Evolutionary conservation across 1,284 basidiomycete species (phyloP).

Genomic region (Vanrija sp.): DNA sequence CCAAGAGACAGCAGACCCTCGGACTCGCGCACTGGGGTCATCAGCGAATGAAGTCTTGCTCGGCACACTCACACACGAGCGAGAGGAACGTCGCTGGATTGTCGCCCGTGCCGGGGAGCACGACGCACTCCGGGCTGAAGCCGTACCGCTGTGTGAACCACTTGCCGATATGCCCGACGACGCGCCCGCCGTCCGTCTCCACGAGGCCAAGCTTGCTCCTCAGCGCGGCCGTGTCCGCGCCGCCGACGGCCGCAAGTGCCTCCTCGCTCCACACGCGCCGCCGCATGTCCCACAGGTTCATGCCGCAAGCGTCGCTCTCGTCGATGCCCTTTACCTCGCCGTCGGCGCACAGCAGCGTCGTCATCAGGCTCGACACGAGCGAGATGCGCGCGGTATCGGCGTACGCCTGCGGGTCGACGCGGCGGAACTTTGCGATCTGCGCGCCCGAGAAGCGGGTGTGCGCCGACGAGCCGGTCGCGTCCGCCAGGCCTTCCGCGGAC

Average conservation of each 20-base stretch:
- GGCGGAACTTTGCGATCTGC: slow-evolving; percentile 73
- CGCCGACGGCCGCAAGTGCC: slow-evolving; percentile 54
- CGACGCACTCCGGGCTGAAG: slow-evolving; percentile 67
- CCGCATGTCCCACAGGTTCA: slow-evolving; percentile 74
- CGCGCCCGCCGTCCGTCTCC: slow-evolving; percentile 69
- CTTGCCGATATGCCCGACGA: slow-evolving; percentile 60
- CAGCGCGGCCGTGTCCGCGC: slow-evolving; percentile 61
- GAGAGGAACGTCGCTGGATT: slow-evolving; percentile 84
- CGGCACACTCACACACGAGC: slow-evolving; percentile 51
- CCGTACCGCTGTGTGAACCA: slow-evolving; percentile 78
- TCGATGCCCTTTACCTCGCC: slow-evolving; percentile 50
- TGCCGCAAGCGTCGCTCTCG: slow-evolving; percentile 73
- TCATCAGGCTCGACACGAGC: slow-evolving; percentile 76
- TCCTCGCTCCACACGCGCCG: slow-evolving; percentile 65
- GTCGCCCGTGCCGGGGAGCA: slow-evolving; percentile 86
- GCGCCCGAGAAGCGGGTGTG: slow-evolving; percentile 85
- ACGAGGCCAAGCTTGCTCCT: slow-evolving; percentile 67
- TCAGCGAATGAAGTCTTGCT: slow-evolving; percentile 46
- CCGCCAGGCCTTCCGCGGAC: slow-evolving; percentile 65
- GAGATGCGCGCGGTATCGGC: slow-evolving; percentile 66
- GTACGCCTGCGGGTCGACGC: slow-evolving; percentile 61
- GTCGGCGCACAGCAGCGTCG: slow-evolving; percentile 65
- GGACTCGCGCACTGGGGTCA: slow-evolving; percentile 55
- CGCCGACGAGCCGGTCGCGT: slow-evolving; percentile 74
- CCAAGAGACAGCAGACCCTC: slow-evolving; percentile 87